Percentiles rank a stretch among this genome's conserved stretches.
These are phyloP conservation scores for Westerdykella aurantiaca DNA, from an alignment of 2,329 filamentous ascomycete genomes.

Conservation along the genomic window DNA sequence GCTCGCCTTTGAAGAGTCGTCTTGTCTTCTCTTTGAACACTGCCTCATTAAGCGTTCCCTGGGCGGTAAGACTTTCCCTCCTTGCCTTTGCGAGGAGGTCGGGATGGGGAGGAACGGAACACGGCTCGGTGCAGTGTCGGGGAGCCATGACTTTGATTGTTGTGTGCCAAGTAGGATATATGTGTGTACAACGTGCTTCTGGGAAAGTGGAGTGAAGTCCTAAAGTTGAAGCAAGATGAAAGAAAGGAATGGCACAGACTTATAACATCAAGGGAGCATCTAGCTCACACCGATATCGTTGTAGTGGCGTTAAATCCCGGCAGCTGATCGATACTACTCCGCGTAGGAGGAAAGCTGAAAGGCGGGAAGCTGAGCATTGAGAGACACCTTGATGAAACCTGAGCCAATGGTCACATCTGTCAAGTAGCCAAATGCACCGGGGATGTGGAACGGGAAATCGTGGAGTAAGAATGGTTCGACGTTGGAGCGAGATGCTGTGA, in stretches of 20 bases:
- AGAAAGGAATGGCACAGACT: neutral
- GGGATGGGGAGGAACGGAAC: constrained; percentile 15
- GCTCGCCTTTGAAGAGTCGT: constrained; percentile 1
- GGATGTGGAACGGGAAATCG: too few species aligned
- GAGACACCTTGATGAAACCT: too few species aligned
- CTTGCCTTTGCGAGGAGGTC: constrained; percentile 10
- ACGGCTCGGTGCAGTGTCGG: constrained; percentile 10
- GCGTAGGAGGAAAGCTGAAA: neutral
- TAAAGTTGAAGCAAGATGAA: neutral
- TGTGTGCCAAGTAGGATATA: neutral
- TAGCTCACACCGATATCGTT: neutral
- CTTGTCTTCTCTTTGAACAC: neutral
- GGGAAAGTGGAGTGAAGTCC: neutral
- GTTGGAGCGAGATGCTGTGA: too few species aligned
- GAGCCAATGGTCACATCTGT: too few species aligned
- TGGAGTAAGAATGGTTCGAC: too few species aligned
- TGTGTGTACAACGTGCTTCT: neutral
- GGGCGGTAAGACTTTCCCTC: constrained; percentile 2
- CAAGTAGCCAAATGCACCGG: too few species aligned
- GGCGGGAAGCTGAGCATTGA: too few species aligned
- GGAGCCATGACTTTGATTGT: constrained; percentile 7
- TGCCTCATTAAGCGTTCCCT: constrained; percentile 1
- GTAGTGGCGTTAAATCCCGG: neutral
- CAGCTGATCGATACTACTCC: neutral
- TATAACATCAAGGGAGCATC: too few species aligned